Conservation (phyloP, 257 asterid genomes). For the Perilla frutescens region DNA sequence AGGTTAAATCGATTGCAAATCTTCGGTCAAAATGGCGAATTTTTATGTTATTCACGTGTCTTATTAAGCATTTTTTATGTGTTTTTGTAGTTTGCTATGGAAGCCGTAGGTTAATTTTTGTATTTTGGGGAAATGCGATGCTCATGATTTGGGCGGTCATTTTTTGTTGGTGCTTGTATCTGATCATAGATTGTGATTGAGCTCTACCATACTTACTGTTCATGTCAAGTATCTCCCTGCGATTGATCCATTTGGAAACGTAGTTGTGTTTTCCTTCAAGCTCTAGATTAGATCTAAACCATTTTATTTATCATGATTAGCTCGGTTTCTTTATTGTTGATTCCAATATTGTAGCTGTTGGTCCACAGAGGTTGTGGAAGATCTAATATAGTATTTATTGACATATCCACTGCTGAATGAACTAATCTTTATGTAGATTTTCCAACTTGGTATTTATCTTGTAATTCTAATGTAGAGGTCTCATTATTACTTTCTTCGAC, state of each 20-base stretch:
- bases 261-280: neutral
- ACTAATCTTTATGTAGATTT: neutral
- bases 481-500: neutral
- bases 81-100: constrained; percentile 10
- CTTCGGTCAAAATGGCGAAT: neutral
- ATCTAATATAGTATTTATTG: neutral
- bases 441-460: neutral
- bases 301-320: neutral
- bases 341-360: neutral
- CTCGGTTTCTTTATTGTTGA: constrained; percentile 3
- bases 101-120: constrained; percentile 3
- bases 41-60: neutral
- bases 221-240: neutral
- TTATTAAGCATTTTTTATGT: neutral
- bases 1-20: constrained; percentile 19
- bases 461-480: neutral
- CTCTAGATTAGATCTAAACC: constrained; percentile 1
- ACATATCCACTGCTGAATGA: neutral
- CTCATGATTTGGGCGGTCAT: constrained; percentile 6
- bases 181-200: constrained; percentile 11
- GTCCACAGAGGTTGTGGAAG: neutral
- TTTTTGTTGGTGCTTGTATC: neutral
- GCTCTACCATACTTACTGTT: neutral
- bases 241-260: neutral
- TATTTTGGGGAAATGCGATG: constrained; percentile 6